Conservation (phyloP, 2,329 filamentous ascomycete species). For the Elsinoe perseae region DNA sequence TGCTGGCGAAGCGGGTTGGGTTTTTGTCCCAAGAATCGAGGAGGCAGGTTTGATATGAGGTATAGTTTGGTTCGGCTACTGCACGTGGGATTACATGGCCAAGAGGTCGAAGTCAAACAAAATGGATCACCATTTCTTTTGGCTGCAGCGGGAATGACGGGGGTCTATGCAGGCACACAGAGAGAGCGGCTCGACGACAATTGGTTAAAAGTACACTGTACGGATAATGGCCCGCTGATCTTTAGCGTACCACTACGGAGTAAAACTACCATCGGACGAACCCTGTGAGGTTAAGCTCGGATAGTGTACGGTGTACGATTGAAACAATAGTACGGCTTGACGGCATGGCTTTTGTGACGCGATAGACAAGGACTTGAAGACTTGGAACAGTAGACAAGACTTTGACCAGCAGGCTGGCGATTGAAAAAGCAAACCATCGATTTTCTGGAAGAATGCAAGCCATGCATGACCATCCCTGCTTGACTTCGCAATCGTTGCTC, state of each 20-base stretch:
- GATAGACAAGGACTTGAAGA: not conserved
- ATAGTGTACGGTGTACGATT: not conserved
- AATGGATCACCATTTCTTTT: not conserved
- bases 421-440: not conserved
- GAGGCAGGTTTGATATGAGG: constrained; percentile 7
- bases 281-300: constrained; percentile 4
- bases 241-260: constrained; percentile 10
- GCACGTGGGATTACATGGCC: not conserved
- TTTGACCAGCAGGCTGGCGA: not conserved
- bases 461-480: constrained; percentile 5
- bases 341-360: not conserved
- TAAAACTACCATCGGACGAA: not conserved
- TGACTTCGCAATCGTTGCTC: not conserved
- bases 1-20: not conserved
- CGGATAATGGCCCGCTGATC: constrained; percentile 5
- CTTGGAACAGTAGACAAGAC: not conserved
- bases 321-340: constrained; percentile 6
- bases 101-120: not conserved
- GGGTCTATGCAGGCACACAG: constrained; percentile 6
- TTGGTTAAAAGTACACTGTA: constrained; percentile 5
- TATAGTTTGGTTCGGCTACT: constrained; percentile 4
- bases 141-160: constrained; percentile 1
- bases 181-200: not conserved
- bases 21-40: not conserved
- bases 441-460: constrained; percentile 4